Base-by-base conservation (phyloP, 352 stramenopile genomes). In the Phytophthora brassicae region DNA sequence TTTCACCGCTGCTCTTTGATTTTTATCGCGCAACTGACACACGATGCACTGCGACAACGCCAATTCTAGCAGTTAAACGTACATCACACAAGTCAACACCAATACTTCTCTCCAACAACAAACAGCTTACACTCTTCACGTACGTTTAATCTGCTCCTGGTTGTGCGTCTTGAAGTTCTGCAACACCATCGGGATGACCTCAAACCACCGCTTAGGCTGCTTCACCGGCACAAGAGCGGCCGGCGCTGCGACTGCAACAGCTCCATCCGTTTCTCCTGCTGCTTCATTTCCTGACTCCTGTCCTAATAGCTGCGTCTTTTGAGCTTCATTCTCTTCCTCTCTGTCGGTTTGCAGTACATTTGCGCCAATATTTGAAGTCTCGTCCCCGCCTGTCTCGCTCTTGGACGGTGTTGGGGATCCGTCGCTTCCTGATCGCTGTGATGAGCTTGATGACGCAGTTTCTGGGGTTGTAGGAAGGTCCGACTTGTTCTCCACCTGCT, bases 81-180 rank as follows among this genome's bases (percentile, higher is more conserved):
- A 43, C 11, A n/a, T 33, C 17, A 41, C 2, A 52, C 24, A 43
- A 31, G 48, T 51, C 26, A 38, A 8, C 26, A 53, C 4, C 8
- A 9, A 4, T 8, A 4, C 26, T 9, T 31, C 26, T 31, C 26
- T 8, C 3, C 14, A 2, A 23, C 26, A 19, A 41, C n/a, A 39
- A 16, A n/a, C n/a, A n/a, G n/a, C n/a, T n/a, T n/a, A n/a, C n/a
- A 39, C 17, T 16, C 36, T 5, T 23, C n/a, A 1, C 66, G 45
- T 66, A 76, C 68, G 64, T 52, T 41, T 59, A 19, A 76, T 65
- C 42, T 76, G 55, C 26, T 79, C 72, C 33, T 24, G 62, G 26
- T 64, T n/a, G 24, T 61, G 54, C 1, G 7, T 24, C 49, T 54
- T 70, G 23, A 77, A 59, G 26, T 66, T 79, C 14, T 72, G 33